phyloP scores from a whole-genome alignment of 257 asterid species.

The Plectranthus barbatus region DNA sequence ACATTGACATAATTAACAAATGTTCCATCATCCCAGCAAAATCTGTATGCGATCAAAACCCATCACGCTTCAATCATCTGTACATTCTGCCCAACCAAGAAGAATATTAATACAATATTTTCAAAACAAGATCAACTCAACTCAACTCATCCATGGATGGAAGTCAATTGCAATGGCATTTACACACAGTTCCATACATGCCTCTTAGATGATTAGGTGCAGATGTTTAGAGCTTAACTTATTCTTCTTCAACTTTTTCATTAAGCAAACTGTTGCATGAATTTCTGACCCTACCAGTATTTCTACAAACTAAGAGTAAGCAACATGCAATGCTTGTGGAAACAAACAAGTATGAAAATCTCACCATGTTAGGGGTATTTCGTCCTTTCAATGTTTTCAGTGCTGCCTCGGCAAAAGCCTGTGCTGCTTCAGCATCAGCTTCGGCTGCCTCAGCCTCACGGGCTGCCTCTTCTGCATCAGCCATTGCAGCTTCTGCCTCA shows the following conservation, averaged over 20 bases:
- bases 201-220: no score
- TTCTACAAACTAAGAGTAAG: neutral
- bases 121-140: no score
- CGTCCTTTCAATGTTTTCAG: constrained; percentile 62
- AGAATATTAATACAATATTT: neutral
- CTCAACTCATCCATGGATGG: no score
- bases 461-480: constrained; percentile 94
- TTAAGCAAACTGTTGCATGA: neutral
- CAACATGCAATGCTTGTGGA: neutral
- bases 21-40: constrained; percentile 4
- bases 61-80: constrained; percentile 58
- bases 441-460: constrained; percentile 90
- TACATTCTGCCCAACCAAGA: constrained; percentile 28
- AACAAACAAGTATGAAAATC: constrained; percentile 5
- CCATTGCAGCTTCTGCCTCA: constrained; percentile 93
- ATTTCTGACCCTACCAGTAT: neutral
- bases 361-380: constrained; percentile 58
- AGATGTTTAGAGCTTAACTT: no score
- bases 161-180: no score
- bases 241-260: neutral
- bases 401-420: constrained; percentile 91
- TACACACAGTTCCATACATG: no score
- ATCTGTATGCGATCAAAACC: neutral
- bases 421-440: constrained; percentile 93
- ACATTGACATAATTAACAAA: constrained; percentile 13